Percentiles rank a stretch among this genome's conserved stretches.
Conservation (phyloP, 106 monocot species). For the Vanilla planifolia region DNA sequence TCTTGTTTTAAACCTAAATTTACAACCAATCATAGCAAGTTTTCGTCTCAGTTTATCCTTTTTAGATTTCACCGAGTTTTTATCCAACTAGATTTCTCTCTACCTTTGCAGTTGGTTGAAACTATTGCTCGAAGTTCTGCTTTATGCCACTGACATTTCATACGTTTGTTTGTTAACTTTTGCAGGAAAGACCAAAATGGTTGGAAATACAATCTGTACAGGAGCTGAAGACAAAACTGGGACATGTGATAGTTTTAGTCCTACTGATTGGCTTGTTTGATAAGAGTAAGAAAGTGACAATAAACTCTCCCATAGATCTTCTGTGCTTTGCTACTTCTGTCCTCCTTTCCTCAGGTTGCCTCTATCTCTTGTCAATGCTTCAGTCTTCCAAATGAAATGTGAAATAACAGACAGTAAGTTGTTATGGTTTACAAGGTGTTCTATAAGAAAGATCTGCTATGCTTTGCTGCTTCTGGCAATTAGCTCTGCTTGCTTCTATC, state of each 20-base stretch:
- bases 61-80: no score
- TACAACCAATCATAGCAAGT: no score
- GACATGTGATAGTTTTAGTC: constrained; percentile 90
- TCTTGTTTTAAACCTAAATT: not conserved
- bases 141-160: no score
- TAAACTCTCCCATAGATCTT: constrained; percentile 43
- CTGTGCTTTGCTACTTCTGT: constrained; percentile 83
- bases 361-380: constrained; percentile 84
- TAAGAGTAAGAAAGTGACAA: constrained; percentile 74
- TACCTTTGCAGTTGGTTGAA: no score
- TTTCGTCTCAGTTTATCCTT: no score
- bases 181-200: constrained; percentile 88
- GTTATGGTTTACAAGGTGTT: no score
- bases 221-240: constrained; percentile 92
- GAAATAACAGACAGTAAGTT: no score
- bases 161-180: not conserved
- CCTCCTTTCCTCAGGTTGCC: constrained; percentile 65
- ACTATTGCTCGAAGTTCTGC: no score
- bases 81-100: no score
- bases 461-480: no score
- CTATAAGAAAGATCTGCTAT: no score
- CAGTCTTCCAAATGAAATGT: constrained; percentile 13
- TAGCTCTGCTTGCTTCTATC: no score
- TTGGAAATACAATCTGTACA: constrained; percentile 78
- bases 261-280: constrained; percentile 86